These are phyloP conservation scores for Claviceps africana DNA, from an alignment of 2,329 filamentous ascomycete genomes.

Conservation along the genomic window DNA sequence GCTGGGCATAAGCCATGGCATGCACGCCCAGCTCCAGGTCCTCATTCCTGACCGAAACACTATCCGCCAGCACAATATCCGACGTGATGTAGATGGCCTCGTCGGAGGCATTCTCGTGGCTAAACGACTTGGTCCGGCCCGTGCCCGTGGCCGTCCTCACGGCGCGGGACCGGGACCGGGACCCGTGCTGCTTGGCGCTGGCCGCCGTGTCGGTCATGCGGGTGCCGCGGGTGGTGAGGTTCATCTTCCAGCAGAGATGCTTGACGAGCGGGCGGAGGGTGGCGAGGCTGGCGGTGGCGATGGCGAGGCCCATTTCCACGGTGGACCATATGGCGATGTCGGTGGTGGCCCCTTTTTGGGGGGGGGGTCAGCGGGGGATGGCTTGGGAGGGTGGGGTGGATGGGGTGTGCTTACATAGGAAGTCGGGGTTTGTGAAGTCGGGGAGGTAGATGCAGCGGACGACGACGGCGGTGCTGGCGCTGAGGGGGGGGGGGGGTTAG, in stretches of 20 bases:
- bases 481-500: background rate
- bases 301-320: conserved; percentile 31
- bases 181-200: background rate
- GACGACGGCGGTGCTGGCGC: conserved; percentile 29
- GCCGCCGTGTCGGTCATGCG: background rate
- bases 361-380: no score
- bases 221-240: conserved; percentile 9
- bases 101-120: background rate
- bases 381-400: background rate
- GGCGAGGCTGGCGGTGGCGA: conserved; percentile 32
- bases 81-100: background rate
- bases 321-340: conserved; percentile 36
- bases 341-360: conserved; percentile 19
- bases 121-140: background rate
- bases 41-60: background rate
- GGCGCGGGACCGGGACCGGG: background rate
- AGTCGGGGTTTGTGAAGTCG: conserved; percentile 25
- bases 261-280: conserved; percentile 32
- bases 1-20: background rate
- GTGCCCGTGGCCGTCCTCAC: background rate
- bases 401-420: conserved; percentile 23
- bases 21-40: background rate
- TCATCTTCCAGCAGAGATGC: conserved; percentile 17
- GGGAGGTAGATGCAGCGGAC: conserved; percentile 26
- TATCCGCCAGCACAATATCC: background rate